phyloP scores from a whole-genome alignment of 164 flowering plant species.

The Umbilicus rupestris region DNA sequence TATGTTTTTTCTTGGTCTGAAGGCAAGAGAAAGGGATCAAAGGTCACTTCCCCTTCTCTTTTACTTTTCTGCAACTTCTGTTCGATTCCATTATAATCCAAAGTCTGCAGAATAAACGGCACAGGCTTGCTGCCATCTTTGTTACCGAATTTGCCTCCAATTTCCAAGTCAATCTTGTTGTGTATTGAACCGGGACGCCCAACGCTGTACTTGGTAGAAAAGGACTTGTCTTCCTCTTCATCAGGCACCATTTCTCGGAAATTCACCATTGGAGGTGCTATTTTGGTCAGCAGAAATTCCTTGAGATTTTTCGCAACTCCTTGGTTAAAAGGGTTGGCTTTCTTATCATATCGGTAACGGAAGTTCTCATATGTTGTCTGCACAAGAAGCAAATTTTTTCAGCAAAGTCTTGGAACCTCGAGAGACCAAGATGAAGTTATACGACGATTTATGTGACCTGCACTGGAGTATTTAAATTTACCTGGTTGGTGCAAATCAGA shows the following conservation, averaged over 20 bases:
- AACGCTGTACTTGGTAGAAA: constrained; percentile 27
- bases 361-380: constrained; percentile 90
- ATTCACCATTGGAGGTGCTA: constrained; percentile 43
- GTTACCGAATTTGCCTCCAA: constrained; percentile 17
- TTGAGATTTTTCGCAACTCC: constrained; percentile 37
- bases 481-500: constrained; percentile 64
- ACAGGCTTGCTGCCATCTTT: neutral
- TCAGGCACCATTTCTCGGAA: constrained; percentile 38
- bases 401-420: neutral
- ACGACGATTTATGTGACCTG: neutral
- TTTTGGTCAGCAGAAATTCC: constrained; percentile 46
- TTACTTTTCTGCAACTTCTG: neutral
- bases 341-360: constrained; percentile 51
- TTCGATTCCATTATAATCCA: constrained; percentile 4
- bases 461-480: constrained; percentile 12
- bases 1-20: neutral
- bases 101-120: constrained; percentile 10
- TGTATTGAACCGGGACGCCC: constrained; percentile 29
- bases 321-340: constrained; percentile 50
- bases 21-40: neutral
- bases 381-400: constrained; percentile 11
- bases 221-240: constrained; percentile 10
- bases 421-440: neutral
- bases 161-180: constrained; percentile 44
- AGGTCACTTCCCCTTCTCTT: constrained; percentile 2